A percentile compares a stretch with the other conserved stretches of the same genome.
phyloP scores from a whole-genome alignment of 139 green algal species.

The Ostreobium quekettii region DNA sequence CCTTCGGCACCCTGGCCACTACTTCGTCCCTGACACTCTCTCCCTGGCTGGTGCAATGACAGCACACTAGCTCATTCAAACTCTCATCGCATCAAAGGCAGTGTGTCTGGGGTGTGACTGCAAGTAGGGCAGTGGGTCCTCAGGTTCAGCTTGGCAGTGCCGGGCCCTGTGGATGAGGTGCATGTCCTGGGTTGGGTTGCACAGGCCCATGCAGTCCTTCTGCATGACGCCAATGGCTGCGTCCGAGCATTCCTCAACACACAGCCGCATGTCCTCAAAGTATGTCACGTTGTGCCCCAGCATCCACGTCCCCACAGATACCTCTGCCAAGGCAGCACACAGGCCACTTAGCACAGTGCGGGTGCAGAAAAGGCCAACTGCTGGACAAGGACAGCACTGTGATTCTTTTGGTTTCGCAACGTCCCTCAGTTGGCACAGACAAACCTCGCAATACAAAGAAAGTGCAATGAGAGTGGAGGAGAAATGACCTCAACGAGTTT shows the following conservation, averaged over 20 bases:
- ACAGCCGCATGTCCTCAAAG: slow-evolving; percentile 41
- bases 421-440: too few species aligned
- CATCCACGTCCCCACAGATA: slow-evolving; percentile 31
- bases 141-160: background rate
- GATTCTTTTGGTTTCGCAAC: too few species aligned
- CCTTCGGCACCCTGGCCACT: too few species aligned
- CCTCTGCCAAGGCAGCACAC: background rate
- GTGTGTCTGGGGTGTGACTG: slow-evolving; percentile 25
- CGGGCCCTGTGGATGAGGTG: background rate
- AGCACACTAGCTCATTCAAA: too few species aligned
- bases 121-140: slow-evolving; percentile 23
- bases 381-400: too few species aligned
- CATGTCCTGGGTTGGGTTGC: slow-evolving; percentile 18
- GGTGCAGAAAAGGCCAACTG: too few species aligned
- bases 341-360: too few species aligned
- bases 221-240: slow-evolving; percentile 14
- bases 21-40: too few species aligned
- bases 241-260: slow-evolving; percentile 16
- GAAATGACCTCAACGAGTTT: too few species aligned
- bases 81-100: slow-evolving; percentile 27
- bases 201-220: slow-evolving; percentile 20
- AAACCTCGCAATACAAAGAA: too few species aligned
- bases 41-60: too few species aligned
- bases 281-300: slow-evolving; percentile 22
- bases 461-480: too few species aligned